These are phyloP conservation scores for Lagerstroemia speciosa DNA, from an alignment of 345 rosid species.

Conservation along the genomic window DNA sequence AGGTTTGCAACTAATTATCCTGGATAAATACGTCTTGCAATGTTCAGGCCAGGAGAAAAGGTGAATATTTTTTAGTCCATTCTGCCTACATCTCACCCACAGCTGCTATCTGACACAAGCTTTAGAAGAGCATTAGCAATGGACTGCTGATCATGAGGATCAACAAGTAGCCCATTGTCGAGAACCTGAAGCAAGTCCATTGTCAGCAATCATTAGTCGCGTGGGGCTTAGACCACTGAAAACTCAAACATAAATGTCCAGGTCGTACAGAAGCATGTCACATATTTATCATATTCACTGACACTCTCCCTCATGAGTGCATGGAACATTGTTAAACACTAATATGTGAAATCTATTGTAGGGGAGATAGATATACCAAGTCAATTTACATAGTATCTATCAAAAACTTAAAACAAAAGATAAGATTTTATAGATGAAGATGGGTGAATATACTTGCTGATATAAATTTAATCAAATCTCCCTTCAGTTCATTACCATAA, in stretches of 20 bases:
- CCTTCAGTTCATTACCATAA: no score
- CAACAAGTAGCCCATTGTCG: constrained; percentile 54
- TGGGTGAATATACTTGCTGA: no score
- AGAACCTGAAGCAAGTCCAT: constrained; percentile 36
- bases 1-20: constrained; percentile 65
- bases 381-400: no score
- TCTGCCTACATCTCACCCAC: constrained; percentile 55
- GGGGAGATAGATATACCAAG: no score
- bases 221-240: neutral
- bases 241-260: neutral
- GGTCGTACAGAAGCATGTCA: neutral
- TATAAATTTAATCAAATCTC: no score
- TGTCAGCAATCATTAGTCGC: neutral
- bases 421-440: no score
- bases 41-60: constrained; percentile 69
- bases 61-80: constrained; percentile 53
- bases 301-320: neutral
- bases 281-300: neutral
- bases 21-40: constrained; percentile 75
- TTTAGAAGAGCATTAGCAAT: constrained; percentile 58
- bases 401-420: no score
- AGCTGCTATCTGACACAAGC: constrained; percentile 51
- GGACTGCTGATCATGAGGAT: constrained; percentile 63
- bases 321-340: neutral
- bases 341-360: neutral